A percentile compares a stretch with the other conserved stretches of the same genome.
Conservation (phyloP, 306 rosid genomes). For the Begonia peltatifolia region DNA sequence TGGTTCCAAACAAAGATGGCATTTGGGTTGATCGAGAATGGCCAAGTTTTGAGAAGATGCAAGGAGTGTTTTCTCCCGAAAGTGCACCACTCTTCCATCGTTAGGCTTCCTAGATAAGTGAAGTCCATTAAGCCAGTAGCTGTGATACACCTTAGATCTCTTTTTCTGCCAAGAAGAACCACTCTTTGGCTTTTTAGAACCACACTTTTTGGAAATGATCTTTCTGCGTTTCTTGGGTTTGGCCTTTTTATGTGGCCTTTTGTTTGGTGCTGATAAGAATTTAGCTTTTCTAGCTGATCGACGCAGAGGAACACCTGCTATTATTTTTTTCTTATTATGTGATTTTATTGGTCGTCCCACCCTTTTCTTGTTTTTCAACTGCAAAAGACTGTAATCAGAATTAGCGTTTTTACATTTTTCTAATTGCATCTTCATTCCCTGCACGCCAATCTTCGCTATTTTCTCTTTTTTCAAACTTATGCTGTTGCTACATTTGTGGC, state of each 20-base stretch:
- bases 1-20: slow-evolving; percentile 64
- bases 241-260: slow-evolving; percentile 24
- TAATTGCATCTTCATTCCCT: slow-evolving; percentile 28
- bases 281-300: slow-evolving; percentile 81
- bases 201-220: slow-evolving; percentile 31
- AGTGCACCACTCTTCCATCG: slow-evolving; percentile 55
- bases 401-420: slow-evolving; percentile 28
- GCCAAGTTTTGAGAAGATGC: slow-evolving; percentile 20
- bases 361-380: slow-evolving; percentile 36
- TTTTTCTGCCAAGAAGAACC: slow-evolving; percentile 30
- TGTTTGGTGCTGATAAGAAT: slow-evolving; percentile 35
- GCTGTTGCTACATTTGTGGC: slow-evolving; percentile 59
- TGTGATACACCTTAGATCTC: slow-evolving; percentile 32
- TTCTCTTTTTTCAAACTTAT: slow-evolving; percentile 4
- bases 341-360: slow-evolving; percentile 34
- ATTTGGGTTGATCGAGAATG: slow-evolving; percentile 39
- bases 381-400: slow-evolving; percentile 29
- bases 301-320: slow-evolving; percentile 52
- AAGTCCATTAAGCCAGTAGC: slow-evolving; percentile 91
- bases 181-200: slow-evolving; percentile 32
- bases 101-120: slow-evolving; percentile 54
- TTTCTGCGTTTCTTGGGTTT: slow-evolving; percentile 40
- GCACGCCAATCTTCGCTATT: slow-evolving; percentile 18
- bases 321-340: slow-evolving; percentile 30
- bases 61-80: slow-evolving; percentile 45